Conservation (phyloP, 129 eudicot species). For the Tanacetum coccineum region DNA sequence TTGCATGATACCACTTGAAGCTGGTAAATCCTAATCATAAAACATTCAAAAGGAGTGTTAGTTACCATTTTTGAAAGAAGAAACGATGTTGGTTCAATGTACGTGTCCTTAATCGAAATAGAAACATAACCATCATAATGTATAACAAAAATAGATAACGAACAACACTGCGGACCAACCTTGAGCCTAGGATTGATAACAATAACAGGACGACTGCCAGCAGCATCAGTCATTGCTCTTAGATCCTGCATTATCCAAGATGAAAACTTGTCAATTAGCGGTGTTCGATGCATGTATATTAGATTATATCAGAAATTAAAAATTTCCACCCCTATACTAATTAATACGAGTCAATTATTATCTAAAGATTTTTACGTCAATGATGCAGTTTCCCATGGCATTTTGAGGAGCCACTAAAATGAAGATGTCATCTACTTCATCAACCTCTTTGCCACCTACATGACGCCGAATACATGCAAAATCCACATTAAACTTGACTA, state of each 20-base stretch:
- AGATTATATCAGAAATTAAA: too few species aligned
- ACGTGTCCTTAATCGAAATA: slow-evolving; percentile 5
- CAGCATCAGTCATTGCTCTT: slow-evolving; percentile 98
- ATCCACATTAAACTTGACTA: background rate
- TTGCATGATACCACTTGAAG: slow-evolving; percentile 97
- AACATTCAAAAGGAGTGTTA: slow-evolving; percentile 21
- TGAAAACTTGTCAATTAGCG: too few species aligned
- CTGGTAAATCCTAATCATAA: slow-evolving; percentile 80
- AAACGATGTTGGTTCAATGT: background rate
- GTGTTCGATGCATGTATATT: too few species aligned
- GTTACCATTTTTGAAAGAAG: slow-evolving; percentile 14
- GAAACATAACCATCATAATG: background rate
- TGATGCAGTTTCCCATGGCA: slow-evolving; percentile 97
- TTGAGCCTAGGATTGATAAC: slow-evolving; percentile 87
- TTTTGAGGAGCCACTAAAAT: slow-evolving; percentile 98
- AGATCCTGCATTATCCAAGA: slow-evolving; percentile 66
- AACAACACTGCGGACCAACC: slow-evolving; percentile 41
- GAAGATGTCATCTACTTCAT: slow-evolving; percentile 86
- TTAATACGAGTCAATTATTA: background rate
- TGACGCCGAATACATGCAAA: background rate
- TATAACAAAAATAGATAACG: background rate
- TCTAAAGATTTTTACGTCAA: slow-evolving; percentile 47
- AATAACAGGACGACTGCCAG: slow-evolving; percentile 93
- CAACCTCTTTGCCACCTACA: slow-evolving; percentile 87
- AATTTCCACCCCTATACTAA: background rate